Evolutionary conservation across 2,329 filamentous ascomycete genomes (phyloP), one percentile per base, ranked within the genome.

Genomic region (Fusarium dlaminii): DNA sequence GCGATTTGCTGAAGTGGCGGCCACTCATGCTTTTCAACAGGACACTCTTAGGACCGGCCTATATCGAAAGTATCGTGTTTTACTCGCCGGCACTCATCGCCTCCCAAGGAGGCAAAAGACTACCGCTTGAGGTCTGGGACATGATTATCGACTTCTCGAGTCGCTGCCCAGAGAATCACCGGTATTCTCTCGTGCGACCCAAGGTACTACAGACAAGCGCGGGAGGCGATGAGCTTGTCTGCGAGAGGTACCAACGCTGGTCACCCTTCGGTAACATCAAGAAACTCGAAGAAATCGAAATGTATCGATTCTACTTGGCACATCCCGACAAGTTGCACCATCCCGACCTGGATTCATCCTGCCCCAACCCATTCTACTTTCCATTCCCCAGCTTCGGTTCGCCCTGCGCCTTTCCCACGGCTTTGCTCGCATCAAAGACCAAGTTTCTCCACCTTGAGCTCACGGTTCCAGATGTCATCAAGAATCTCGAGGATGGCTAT

Each of bases 381-480:
- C 12, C 43, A 20, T 27, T 6, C 18, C 24, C 17, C 17, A 9
- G 12, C 24, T 27, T 9, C n/a, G 42, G 11, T 29, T 46, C 43
- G 8, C 24, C 5, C 9, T 10, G 36, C 8, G 12, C 8, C 4
- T n/a, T 70, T 5, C 45, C 67, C 14, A 34, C 22, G 0, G 12
- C 4, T 17, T 1, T 54, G 5, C 39, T 69, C 13, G 10, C 14
- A 4, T 48, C 24, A 1, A 40, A 8, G 2, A 36, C n/a, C 7
- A 29, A 48, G 7, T 45, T 30, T 29, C 42, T 72, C 3, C 27
- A 63, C 3, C 29, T 63, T 3, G 14, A 5, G 1, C 17, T 72
- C 11, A 34, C 12, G 4, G 46, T 72, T 4, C 68, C 37, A 8
- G 63, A 72, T 22, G 20, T 72, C 0, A 59, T 72, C 17, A 49